Percentiles rank a stretch among this genome's conserved stretches.
Conservation (phyloP, 2,329 filamentous ascomycete species). For the Dendryphion nanum region DNA sequence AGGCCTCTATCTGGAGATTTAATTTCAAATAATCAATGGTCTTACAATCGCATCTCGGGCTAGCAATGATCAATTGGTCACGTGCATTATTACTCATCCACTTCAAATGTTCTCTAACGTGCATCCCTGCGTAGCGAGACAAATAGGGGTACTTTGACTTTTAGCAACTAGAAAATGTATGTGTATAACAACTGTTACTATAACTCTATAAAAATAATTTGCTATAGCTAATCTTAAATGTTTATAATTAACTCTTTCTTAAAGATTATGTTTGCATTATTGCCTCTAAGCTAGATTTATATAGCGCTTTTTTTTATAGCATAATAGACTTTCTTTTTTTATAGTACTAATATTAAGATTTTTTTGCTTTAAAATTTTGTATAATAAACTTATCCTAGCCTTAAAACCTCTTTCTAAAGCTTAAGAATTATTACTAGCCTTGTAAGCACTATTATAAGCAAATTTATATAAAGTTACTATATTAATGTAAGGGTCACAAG, state of each 20-base stretch:
- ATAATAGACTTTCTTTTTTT: conserved; percentile 3
- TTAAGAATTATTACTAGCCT: conserved; percentile 10
- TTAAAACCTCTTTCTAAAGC: conserved; percentile 3
- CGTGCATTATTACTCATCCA: too few relatives aligned
- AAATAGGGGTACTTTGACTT: conserved; percentile 3
- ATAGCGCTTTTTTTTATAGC: conserved; percentile 1
- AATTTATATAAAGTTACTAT: conserved; percentile 9
- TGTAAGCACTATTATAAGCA: conserved; percentile 8
- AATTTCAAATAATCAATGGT: too few relatives aligned
- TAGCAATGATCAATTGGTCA: too few relatives aligned
- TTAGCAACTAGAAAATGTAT: conserved; percentile 1
- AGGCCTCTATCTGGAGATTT: too few relatives aligned
- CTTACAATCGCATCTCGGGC: too few relatives aligned
- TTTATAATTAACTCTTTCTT: conserved; percentile 2
- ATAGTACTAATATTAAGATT: conserved; percentile 2
- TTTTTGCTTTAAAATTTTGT: conserved; percentile 4
- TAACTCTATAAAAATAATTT: conserved; percentile 5
- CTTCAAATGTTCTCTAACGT: too few relatives aligned
- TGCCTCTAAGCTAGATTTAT: conserved; percentile 1
- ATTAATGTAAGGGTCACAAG: too few relatives aligned
- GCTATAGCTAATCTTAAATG: conserved; percentile 7
- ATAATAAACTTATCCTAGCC: conserved; percentile 8
- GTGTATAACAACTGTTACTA: conserved; percentile 2
- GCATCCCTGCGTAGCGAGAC: conserved; percentile 3
- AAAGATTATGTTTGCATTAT: conserved; percentile 3